Evolutionary conservation across 2,329 filamentous ascomycete genomes (phyloP), one percentile per base, ranked within the genome.

Genomic region (Fusarium luffae): DNA sequence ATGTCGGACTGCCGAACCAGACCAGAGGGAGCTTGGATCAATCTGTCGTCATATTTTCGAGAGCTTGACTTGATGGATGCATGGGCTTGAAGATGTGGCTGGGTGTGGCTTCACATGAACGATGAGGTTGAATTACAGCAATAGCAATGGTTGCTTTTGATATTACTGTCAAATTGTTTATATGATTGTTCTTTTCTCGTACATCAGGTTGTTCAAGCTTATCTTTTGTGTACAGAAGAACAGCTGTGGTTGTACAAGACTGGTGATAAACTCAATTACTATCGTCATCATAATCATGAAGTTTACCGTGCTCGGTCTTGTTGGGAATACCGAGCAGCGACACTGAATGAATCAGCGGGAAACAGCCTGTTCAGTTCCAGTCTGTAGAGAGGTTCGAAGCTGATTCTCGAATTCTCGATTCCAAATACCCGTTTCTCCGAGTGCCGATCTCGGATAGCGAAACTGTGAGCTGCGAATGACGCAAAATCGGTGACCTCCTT

Each of bases 41-140:
- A 66, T 68, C 59, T 75, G 73, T 76, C 75, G 75, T 77, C 75
- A 77, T 71, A 60, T 62, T 59, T 55, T 21, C 28, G 44, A 66
- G 65, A 72, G 70, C 69, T 72, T 72, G 59, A 66, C 49, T 57
- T 69, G 54, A n/a, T 40, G 18, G 11, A 44, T 51, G 48, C 9
- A 44, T 52, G 18, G 63, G 54, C 42, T 54, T 19, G 16, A 30
- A 32, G 47, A 48, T 46, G 61, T 55, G 62, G 61, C 65, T 47
- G 16, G 14, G 3, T 43, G 59, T 50, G 65, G 51, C 55, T 55
- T 48, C 8, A 37, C 14, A 37, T 18, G n/a, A 56, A 30, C 21
- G 30, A 30, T 40, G n/a, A 37, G 18, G 5, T 37, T 34, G 4
- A 37, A 27, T 19, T 21, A 7, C 30, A 23, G 42, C 28, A 19